These are phyloP conservation scores for Gaeumannomyces sp. DNA, from an alignment of 2,329 filamentous ascomycete genomes.

Conservation along the genomic window DNA sequence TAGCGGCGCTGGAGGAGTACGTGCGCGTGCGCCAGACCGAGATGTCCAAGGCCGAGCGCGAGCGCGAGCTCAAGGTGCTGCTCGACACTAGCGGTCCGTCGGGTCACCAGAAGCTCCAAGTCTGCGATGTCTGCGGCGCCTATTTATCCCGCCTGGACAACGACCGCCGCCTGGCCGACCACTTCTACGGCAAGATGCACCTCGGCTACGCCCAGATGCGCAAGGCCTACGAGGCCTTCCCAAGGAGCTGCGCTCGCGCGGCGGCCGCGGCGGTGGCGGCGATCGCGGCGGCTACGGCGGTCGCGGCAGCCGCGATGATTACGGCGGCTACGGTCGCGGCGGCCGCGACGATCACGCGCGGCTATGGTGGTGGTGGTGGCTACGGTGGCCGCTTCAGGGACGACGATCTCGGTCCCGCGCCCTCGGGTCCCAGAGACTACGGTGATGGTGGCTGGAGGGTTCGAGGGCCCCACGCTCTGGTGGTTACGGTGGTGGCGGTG, in stretches of 20 bases:
- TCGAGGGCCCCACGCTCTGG: conserved; percentile 47
- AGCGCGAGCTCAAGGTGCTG: conserved; percentile 82
- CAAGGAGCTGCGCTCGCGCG: conserved; percentile 65
- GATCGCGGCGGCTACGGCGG: conserved; percentile 19
- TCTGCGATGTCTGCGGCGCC: conserved; percentile 96
- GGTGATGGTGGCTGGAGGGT: conserved; percentile 35
- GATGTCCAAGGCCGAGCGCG: conserved; percentile 73
- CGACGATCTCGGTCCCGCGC: conserved; percentile 22
- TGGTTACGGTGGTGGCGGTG: conserved; percentile 30
- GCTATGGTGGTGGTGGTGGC: conserved; percentile 22
- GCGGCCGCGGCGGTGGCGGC: conserved; percentile 25
- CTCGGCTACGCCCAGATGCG: conserved; percentile 97
- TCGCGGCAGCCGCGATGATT: conserved; percentile 30
- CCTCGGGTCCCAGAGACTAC: conserved; percentile 37
- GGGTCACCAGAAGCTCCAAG: conserved; percentile 95
- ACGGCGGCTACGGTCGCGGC: conserved; percentile 28
- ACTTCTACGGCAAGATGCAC: conserved; percentile 99
- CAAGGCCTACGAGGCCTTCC: conserved; percentile 82
- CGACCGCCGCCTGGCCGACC: conserved; percentile 85
- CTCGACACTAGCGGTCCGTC: conserved; percentile 88
- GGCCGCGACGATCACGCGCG: conserved; percentile 28
- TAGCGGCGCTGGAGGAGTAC: conserved; percentile 78
- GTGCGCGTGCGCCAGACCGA: conserved; percentile 78
- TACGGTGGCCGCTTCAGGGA: conserved; percentile 39
- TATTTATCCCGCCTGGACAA: conserved; percentile 92